phyloP scores from a whole-genome alignment of 2,329 filamentous ascomycete species.

The Elsinoe fawcettii region DNA sequence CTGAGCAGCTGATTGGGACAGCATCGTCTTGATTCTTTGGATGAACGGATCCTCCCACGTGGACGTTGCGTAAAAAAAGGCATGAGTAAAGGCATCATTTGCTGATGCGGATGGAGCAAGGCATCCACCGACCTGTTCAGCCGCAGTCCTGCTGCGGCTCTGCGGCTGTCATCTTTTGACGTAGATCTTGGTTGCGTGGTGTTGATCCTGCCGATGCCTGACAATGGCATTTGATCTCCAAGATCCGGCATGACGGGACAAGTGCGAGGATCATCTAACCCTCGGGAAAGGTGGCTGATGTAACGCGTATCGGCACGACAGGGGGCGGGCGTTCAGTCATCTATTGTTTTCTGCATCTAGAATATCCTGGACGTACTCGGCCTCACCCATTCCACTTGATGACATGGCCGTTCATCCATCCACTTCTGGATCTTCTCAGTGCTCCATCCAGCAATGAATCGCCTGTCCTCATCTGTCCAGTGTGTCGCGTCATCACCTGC shows the following conservation, averaged over 20 bases:
- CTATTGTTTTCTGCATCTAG: background rate
- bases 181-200: background rate
- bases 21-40: background rate
- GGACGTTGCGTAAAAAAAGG: background rate
- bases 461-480: constrained; percentile 30
- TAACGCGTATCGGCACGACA: background rate
- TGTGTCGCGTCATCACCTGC: constrained; percentile 13
- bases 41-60: background rate
- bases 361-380: constrained; percentile 25
- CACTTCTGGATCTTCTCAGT: constrained; percentile 30
- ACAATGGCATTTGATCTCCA: background rate
- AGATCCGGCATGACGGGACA: background rate
- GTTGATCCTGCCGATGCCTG: background rate
- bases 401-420: constrained; percentile 31
- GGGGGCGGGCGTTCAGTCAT: background rate
- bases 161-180: background rate
- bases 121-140: background rate
- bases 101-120: background rate
- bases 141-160: background rate
- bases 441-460: constrained; percentile 35
- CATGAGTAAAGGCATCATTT: background rate
- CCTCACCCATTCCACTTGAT: constrained; percentile 34
- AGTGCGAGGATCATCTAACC: background rate
- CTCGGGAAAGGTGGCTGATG: background rate
- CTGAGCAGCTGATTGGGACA: background rate